Base-by-base conservation (phyloP, 2,329 filamentous ascomycete species). In the Ceratocystis lukuohia region DNA sequence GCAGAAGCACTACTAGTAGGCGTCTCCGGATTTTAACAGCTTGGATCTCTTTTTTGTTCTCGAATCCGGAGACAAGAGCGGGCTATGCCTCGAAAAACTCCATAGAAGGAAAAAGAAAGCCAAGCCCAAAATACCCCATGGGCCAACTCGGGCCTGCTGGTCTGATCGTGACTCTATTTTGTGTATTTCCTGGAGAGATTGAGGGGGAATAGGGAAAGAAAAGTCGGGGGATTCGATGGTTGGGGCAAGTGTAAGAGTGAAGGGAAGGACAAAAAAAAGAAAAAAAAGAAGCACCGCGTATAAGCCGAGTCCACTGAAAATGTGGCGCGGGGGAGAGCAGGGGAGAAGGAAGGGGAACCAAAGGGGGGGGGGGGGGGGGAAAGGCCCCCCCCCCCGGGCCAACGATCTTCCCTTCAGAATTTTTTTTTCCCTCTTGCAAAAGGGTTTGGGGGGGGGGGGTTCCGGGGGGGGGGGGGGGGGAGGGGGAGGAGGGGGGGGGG, bases 81-180 rank as follows among this genome's bases (percentile, higher is more conserved):
- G 28, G 53, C 53, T 59, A 37, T 59, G 53, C 53, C 28, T 33
- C 33, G 7, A 25, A 33, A n/a, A 6, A 33, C 7, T 59, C 53
- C 53, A 17, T 33, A 25, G 53, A n/a, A 59, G 28, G 5, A 59
- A 59, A 37, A 37, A 59, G 53, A 33, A 25, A 56, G 20, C n/a
- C 28, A 25, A 59, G 53, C 7, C 25, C 28, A 59, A 17, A 59
- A 33, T 59, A 59, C 53, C 53, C 53, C 53, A 59, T 59, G 53
- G 53, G 53, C 53, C 53, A 30, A 59, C 53, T 59, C 53, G 53
- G 28, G n/a, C 53, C 53, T 59, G 53, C 28, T 59, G 53, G 53
- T 59, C 53, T 59, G 53, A 59, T 59, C 53, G 53, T 59, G 53
- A 59, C 53, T 59, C 28, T 59, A 59, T 59, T 59, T 33, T 37